Evolutionary conservation across 257 asterid genomes (phyloP).

Genomic region (Craterostigma plantagineum): DNA sequence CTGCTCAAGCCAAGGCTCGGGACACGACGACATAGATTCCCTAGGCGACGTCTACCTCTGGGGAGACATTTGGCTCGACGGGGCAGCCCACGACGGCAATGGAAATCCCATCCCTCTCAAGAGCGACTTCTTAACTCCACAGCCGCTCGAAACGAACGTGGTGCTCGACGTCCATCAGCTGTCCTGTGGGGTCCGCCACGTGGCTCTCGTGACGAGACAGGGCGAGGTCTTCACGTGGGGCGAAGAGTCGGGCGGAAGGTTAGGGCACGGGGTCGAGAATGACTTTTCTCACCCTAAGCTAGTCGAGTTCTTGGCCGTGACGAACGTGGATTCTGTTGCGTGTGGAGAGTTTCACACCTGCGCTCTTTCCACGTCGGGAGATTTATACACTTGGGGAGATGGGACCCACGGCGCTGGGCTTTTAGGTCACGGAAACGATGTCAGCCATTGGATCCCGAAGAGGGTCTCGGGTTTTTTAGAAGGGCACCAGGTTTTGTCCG

Average conservation of each 20-base stretch:
- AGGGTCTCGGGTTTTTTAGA: neutral
- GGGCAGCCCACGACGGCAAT: neutral
- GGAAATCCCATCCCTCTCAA: neutral
- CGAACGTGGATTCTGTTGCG: conserved; percentile 1
- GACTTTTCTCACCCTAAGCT: neutral
- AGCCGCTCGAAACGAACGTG: neutral
- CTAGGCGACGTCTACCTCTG: neutral
- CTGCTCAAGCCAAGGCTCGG: conserved; percentile 1
- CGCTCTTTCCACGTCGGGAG: neutral
- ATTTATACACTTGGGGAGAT: conserved; percentile 2
- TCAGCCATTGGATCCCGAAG: conserved; percentile 4
- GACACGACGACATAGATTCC: neutral
- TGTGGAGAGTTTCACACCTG: conserved; percentile 4
- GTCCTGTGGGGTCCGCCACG: conserved; percentile 1
- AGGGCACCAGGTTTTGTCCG: neutral
- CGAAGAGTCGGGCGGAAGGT: conserved; percentile 1
- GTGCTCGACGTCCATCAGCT: neutral
- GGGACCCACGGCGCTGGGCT: conserved; percentile 1
- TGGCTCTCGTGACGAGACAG: neutral
- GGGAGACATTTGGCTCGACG: neutral
- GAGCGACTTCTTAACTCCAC: neutral
- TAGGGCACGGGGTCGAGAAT: neutral
- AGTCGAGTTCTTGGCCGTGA: neutral
- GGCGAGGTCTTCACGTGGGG: conserved; percentile 1
- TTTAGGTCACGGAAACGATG: neutral